phyloP scores from a whole-genome alignment of 345 rosid genomes.

The Ailanthus altissimus region DNA sequence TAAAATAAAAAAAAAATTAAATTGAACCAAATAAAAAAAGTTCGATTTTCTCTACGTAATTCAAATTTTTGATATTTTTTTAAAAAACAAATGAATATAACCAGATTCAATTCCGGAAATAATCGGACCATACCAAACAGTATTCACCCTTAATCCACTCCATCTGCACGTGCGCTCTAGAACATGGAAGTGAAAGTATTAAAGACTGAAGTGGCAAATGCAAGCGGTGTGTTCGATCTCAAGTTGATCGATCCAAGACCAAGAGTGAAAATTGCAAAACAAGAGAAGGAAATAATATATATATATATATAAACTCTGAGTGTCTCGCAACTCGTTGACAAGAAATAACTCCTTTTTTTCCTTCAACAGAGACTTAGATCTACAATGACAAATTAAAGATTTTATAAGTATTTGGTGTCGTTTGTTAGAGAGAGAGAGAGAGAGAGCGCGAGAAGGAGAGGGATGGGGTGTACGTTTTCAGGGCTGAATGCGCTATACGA shows the following conservation, averaged over 20 bases:
- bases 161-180: neutral
- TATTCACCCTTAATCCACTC: neutral
- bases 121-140: too few species aligned
- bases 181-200: neutral
- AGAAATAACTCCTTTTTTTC: neutral
- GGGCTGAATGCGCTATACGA: conserved; percentile 94
- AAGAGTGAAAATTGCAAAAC: neutral
- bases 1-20: too few species aligned
- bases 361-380: conserved; percentile 24
- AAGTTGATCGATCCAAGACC: neutral
- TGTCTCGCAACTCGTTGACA: neutral
- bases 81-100: too few species aligned
- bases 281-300: neutral
- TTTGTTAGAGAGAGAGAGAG: neutral
- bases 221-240: neutral
- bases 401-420: neutral
- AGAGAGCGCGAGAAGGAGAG: neutral
- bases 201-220: neutral
- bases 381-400: conserved; percentile 46
- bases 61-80: too few species aligned
- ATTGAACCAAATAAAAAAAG: too few species aligned
- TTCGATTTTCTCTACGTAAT: too few species aligned
- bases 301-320: too few species aligned
- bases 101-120: too few species aligned
- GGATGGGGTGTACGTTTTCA: conserved; percentile 90